phyloP scores from a whole-genome alignment of 1,139 yeast genomes.

The Scheffersomyces cryptocercus region DNA sequence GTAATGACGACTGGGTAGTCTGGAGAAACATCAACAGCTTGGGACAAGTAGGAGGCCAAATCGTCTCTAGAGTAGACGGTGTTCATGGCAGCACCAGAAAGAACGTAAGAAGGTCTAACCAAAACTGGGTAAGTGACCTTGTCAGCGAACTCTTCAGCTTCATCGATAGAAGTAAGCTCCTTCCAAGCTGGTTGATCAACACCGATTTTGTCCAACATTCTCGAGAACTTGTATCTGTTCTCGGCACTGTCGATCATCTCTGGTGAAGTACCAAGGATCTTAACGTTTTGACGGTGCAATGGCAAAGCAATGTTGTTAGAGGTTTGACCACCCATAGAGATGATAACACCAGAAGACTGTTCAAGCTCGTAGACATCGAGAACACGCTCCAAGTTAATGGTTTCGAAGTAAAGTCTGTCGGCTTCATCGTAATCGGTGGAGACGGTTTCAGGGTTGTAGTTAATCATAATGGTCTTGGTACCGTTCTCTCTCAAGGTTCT shows the following conservation, averaged over 20 bases:
- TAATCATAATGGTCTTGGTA: constrained; percentile 91
- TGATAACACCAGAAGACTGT: constrained; percentile 87
- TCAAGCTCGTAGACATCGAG: constrained; percentile 95
- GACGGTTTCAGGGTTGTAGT: constrained; percentile 98
- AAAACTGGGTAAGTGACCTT: constrained; percentile 92
- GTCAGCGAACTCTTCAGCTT: constrained; percentile 91
- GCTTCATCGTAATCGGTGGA: constrained; percentile 99
- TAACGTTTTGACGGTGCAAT: constrained; percentile 91
- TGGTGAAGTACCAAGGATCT: constrained; percentile 95
- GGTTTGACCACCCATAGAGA: constrained; percentile 99
- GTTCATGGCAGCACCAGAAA: constrained; percentile 99
- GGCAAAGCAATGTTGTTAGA: constrained; percentile 95
- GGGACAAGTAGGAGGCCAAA: constrained; percentile 81
- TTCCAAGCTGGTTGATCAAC: constrained; percentile 99
- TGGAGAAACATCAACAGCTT: constrained; percentile 96
- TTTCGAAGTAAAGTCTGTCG: constrained; percentile 94
- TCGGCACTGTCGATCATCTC: constrained; percentile 99
- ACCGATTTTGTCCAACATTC: constrained; percentile 95
- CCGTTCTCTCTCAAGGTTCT: constrained; percentile 90
- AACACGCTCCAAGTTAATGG: constrained; percentile 91
- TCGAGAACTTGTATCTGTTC: constrained; percentile 95
- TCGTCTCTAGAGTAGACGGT: constrained; percentile 91
- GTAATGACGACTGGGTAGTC: constrained; percentile 98
- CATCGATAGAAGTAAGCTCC: constrained; percentile 90
- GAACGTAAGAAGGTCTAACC: constrained; percentile 96